Conservation (phyloP, 495 filamentous ascomycete genomes). For the Astrothelium macrocarpum region DNA sequence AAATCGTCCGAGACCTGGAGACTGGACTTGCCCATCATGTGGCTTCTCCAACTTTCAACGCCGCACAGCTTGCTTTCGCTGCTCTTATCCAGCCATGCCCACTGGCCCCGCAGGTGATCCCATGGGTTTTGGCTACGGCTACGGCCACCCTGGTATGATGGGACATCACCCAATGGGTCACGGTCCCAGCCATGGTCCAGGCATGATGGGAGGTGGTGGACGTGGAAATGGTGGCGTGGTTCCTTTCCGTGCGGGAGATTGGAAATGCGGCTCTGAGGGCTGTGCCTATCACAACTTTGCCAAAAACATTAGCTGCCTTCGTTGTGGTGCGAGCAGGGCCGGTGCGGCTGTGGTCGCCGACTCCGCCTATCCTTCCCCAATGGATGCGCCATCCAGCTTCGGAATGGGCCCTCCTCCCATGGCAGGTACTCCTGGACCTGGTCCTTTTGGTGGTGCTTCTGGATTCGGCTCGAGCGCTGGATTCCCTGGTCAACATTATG, state of each 20-base stretch:
- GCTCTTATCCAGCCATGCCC: slow-evolving; percentile 88
- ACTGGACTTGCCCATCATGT: slow-evolving; percentile 97
- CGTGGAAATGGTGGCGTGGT: slow-evolving; percentile 76
- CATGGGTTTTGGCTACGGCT: slow-evolving; percentile 67
- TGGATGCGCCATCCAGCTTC: slow-evolving; percentile 76
- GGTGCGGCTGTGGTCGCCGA: slow-evolving; percentile 90
- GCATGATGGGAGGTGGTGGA: slow-evolving; percentile 60
- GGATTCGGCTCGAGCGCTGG: slow-evolving; percentile 63
- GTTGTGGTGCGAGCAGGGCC: slow-evolving; percentile 89
- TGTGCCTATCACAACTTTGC: slow-evolving; percentile 99
- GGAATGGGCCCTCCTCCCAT: slow-evolving; percentile 60
- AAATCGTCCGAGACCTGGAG: slow-evolving; percentile 91
- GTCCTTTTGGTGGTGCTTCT: slow-evolving; percentile 62
- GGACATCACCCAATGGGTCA: slow-evolving; percentile 71
- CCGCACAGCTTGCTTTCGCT: slow-evolving; percentile 95
- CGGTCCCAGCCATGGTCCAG: slow-evolving; percentile 63
- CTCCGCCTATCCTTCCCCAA: slow-evolving; percentile 80
- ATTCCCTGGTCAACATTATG: slow-evolving; percentile 78
- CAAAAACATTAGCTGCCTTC: slow-evolving; percentile 95
- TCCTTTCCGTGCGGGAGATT: slow-evolving; percentile 95
- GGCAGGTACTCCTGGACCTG: slow-evolving; percentile 73
- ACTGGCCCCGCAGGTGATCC: slow-evolving; percentile 62
- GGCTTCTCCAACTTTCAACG: slow-evolving; percentile 93
- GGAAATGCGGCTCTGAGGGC: slow-evolving; percentile 97
- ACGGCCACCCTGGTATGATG: slow-evolving; percentile 71